phyloP scores from a whole-genome alignment of 169 alveolate species.

The Babesia sp. region DNA sequence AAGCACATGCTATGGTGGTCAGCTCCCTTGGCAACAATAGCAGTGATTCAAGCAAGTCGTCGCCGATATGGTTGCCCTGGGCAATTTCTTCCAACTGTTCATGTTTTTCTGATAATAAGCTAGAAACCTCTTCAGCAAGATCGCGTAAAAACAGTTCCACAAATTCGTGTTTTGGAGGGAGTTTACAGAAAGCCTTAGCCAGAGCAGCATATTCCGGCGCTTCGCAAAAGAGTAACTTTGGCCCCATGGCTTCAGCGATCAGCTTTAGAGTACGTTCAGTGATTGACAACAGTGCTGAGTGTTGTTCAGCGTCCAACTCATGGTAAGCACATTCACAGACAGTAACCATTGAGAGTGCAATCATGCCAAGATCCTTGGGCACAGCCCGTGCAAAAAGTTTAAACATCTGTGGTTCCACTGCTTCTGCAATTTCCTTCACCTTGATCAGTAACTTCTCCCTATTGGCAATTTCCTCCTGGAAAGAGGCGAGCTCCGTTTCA shows the following conservation, averaged over 20 bases:
- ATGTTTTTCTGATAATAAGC: slow-evolving; percentile 38
- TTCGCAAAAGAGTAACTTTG: slow-evolving; percentile 56
- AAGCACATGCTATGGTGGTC: slow-evolving; percentile 51
- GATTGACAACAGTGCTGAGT: background rate
- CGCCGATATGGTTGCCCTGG: slow-evolving; percentile 28
- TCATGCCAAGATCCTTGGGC: slow-evolving; percentile 67
- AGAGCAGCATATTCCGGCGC: slow-evolving; percentile 55
- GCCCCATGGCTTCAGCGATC: slow-evolving; percentile 20
- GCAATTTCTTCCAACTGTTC: slow-evolving; percentile 36
- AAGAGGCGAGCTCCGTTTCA: background rate
- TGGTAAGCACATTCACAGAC: slow-evolving; percentile 23
- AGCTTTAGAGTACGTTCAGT: slow-evolving; percentile 18
- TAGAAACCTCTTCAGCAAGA: slow-evolving; percentile 40
- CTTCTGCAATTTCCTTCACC: slow-evolving; percentile 31
- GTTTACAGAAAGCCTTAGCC: slow-evolving; percentile 41
- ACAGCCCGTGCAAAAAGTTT: slow-evolving; percentile 28
- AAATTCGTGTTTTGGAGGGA: slow-evolving; percentile 22
- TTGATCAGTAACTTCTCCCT: slow-evolving; percentile 18
- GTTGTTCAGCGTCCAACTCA: slow-evolving; percentile 23
- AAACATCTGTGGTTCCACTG: slow-evolving; percentile 3
- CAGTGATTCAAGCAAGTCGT: slow-evolving; percentile 35
- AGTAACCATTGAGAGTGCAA: slow-evolving; percentile 53
- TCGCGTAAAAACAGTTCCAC: slow-evolving; percentile 45
- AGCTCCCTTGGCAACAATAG: slow-evolving; percentile 40
- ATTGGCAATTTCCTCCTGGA: slow-evolving; percentile 18